Evolutionary conservation across 2,329 filamentous ascomycete genomes (phyloP), one percentile per base, ranked within the genome.

Genomic region (Hymenoscyphus fraxineus): DNA sequence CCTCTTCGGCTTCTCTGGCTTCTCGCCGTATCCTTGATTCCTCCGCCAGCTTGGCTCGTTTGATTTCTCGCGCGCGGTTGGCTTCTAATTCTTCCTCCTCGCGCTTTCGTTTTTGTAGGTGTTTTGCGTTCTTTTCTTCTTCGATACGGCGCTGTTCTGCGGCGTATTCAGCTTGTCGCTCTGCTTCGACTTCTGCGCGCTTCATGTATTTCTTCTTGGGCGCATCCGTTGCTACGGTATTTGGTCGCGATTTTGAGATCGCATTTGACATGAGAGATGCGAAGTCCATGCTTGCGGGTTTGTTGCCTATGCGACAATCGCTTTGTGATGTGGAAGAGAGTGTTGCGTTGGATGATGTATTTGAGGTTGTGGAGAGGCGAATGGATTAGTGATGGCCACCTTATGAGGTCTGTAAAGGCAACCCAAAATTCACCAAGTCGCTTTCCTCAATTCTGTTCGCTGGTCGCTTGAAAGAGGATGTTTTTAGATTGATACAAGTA

Each of bases 241-340:
- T 74, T 67, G 83, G 79, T 77, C 92, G 92, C 70, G 88, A 83
- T 77, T 95, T 96, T 73, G 91, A 87, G 73, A 99, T 95, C 78
- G 97, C 93, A 75, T 92, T 90, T 73, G 91, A 88, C 92, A 99
- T 96, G 58, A 99, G 81, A 41, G 92, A 86, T 66, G 93, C 93
- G 81, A 99, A 99, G 78, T 99, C 93, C 95, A 99, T 99, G 70
- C 67, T 82, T 75, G 67, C 60, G 63, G 61, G n/a, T 13, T 22
- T 15, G 47, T 12, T 27, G 19, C 22, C 10, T 27, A 13, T 54
- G 19, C 19, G 12, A 22, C n/a, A 10, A 19, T 22, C 13, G 9
- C 9, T 54, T 7, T 5, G 47, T 54, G 47, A 9, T 22, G 47
- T 54, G 47, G 47, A 22, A 22, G 13, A 22, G n/a, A 4, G 47